A percentile compares a stretch with the other conserved stretches of the same genome.
Conservation (phyloP, 768 basidiomycete species). For the Solioccasus polychromus region DNA sequence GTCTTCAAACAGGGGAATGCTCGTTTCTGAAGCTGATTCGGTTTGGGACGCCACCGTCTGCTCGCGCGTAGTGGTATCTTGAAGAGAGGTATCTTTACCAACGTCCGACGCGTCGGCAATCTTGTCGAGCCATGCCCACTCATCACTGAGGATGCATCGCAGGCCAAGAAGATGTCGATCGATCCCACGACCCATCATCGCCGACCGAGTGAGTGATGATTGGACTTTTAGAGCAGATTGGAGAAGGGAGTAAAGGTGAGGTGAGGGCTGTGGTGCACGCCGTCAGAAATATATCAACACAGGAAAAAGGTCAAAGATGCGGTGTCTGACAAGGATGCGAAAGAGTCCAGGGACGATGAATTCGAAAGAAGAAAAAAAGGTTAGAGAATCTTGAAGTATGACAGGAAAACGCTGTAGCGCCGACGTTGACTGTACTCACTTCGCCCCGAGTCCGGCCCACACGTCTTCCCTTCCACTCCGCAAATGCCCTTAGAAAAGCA, state of each 20-base stretch:
- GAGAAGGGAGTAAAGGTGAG: constrained; percentile 48
- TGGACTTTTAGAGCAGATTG: constrained; percentile 70
- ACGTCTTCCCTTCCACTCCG: constrained; percentile 15
- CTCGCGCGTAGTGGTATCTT: not conserved
- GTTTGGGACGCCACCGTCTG: not conserved
- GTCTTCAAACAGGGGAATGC: constrained; percentile 67
- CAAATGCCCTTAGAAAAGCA: constrained; percentile 41
- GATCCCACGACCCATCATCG: constrained; percentile 78
- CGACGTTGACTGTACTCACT: constrained; percentile 8
- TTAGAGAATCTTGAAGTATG: too few species aligned
- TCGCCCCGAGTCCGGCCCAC: not conserved
- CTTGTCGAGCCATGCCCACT: constrained; percentile 28
- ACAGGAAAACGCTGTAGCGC: constrained; percentile 6
- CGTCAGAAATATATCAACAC: not conserved
- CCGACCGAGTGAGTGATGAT: constrained; percentile 66
- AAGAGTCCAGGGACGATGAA: too few species aligned
- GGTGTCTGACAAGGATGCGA: too few species aligned
- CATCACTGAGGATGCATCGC: constrained; percentile 52
- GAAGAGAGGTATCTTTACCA: constrained; percentile 5
- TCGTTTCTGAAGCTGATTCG: not conserved
- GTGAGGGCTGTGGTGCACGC: constrained; percentile 7
- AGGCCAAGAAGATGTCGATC: constrained; percentile 92
- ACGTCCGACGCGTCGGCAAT: not conserved
- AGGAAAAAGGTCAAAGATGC: too few species aligned
- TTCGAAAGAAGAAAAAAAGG: too few species aligned